phyloP scores from a whole-genome alignment of 2,329 filamentous ascomycete species.

The Periconia digitata region DNA sequence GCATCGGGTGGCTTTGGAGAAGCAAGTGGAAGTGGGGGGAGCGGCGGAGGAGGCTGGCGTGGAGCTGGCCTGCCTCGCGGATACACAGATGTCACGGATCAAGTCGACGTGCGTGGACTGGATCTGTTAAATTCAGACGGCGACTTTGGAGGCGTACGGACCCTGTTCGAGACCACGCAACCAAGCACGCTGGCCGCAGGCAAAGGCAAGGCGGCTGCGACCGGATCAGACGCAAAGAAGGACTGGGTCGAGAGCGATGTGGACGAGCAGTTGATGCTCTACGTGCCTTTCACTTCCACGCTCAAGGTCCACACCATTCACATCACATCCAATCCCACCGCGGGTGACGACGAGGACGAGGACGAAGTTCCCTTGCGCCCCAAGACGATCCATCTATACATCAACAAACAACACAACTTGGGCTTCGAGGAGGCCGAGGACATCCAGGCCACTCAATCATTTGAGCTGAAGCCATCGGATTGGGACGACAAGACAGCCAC shows the following conservation, averaged over 20 bases:
- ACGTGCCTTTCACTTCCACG: constrained; percentile 82
- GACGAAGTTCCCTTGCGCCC: constrained; percentile 80
- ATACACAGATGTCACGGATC: constrained; percentile 80
- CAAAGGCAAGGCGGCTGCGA: constrained; percentile 58
- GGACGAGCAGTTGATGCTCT: constrained; percentile 94
- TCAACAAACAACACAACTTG: constrained; percentile 85
- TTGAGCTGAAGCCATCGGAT: constrained; percentile 72
- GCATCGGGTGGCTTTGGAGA: constrained; percentile 45
- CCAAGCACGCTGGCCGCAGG: constrained; percentile 61
- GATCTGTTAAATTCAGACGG: constrained; percentile 88
- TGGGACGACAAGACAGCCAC: constrained; percentile 64
- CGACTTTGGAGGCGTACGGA: constrained; percentile 70
- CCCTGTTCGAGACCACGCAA: constrained; percentile 70
- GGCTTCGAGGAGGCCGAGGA: constrained; percentile 95
- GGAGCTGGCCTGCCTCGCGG: constrained; percentile 75
- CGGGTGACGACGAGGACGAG: constrained; percentile 56
- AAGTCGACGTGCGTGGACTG: constrained; percentile 74
- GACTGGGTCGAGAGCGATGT: constrained; percentile 98
- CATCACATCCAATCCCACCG: constrained; percentile 76
- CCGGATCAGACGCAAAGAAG: constrained; percentile 52
- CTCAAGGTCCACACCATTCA: constrained; percentile 86
- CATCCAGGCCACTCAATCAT: constrained; percentile 74
- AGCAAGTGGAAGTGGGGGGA: constrained; percentile 45
- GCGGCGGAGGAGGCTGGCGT: constrained; percentile 62
- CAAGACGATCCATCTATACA: constrained; percentile 80